These are phyloP conservation scores for Clonostachys solani DNA, from an alignment of 2,329 filamentous ascomycete genomes.

Conservation along the genomic window DNA sequence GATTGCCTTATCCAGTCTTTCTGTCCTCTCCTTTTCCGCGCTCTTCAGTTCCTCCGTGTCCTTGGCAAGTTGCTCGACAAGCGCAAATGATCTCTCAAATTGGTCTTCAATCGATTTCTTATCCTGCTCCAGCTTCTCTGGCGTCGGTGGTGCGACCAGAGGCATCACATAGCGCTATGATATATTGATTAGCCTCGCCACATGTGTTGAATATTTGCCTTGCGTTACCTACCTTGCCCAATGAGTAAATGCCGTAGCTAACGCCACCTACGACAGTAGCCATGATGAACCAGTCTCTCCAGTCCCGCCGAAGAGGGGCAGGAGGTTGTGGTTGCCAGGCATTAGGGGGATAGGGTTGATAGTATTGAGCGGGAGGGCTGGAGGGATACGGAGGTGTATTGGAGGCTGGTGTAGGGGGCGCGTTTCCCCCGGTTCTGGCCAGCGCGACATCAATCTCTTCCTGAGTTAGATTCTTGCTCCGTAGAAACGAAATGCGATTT, in stretches of 20 bases:
- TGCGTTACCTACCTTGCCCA: slow-evolving; percentile 65
- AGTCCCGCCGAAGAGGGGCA: slow-evolving; percentile 74
- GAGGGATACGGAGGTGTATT: slow-evolving; percentile 8
- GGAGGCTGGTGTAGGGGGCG: slow-evolving; percentile 25
- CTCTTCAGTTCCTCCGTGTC: slow-evolving; percentile 87
- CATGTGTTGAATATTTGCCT: background rate
- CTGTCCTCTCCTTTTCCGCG: slow-evolving; percentile 79
- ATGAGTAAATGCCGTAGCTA: slow-evolving; percentile 80
- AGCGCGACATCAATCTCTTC: slow-evolving; percentile 90
- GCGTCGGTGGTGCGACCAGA: slow-evolving; percentile 87
- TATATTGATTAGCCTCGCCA: background rate
- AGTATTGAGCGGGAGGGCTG: slow-evolving; percentile 37
- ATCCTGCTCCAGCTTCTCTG: slow-evolving; percentile 89
- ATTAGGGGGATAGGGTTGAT: slow-evolving; percentile 44
- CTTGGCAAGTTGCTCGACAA: slow-evolving; percentile 87
- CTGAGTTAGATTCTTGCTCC: slow-evolving; percentile 94
- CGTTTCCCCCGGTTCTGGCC: slow-evolving; percentile 64
- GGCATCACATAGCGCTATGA: slow-evolving; percentile 81
- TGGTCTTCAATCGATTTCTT: slow-evolving; percentile 90
- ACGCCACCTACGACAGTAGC: slow-evolving; percentile 90
- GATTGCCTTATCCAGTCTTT: slow-evolving; percentile 76
- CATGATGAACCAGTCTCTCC: slow-evolving; percentile 99
- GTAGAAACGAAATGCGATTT: slow-evolving; percentile 86
- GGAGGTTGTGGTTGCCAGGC: slow-evolving; percentile 53
- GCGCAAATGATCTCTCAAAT: slow-evolving; percentile 85